Percentiles rank a stretch among this genome's conserved stretches.
These are phyloP conservation scores for Kingdonia uniflora DNA, from an alignment of 164 flowering plant genomes.

Conservation along the genomic window DNA sequence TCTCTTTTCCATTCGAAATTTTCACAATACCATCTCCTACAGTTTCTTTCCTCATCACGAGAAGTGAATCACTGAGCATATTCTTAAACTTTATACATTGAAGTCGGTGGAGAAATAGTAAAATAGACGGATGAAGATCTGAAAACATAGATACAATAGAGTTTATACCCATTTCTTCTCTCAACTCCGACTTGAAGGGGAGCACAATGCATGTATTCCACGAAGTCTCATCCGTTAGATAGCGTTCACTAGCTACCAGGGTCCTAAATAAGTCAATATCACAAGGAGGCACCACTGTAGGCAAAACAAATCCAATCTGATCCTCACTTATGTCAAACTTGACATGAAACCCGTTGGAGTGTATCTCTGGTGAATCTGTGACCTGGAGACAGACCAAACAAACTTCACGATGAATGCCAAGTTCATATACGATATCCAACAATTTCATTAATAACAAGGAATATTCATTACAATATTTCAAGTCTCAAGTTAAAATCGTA, in stretches of 20 bases:
- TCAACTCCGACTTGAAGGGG: constrained; percentile 54
- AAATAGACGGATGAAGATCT: constrained; percentile 90
- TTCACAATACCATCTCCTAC: constrained; percentile 60
- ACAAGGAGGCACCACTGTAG: constrained; percentile 67
- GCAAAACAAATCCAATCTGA: constrained; percentile 92
- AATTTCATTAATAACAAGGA: constrained; percentile 4
- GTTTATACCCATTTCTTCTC: constrained; percentile 34
- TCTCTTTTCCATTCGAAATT: constrained; percentile 66
- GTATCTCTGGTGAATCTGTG: constrained; percentile 97
- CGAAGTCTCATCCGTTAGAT: constrained; percentile 19
- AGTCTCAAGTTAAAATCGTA: no score
- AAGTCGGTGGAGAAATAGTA: constrained; percentile 90
- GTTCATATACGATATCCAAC: neutral
- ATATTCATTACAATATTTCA: neutral
- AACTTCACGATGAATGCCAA: constrained; percentile 4
- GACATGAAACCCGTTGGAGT: constrained; percentile 94
- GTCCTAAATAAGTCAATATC: constrained; percentile 30
- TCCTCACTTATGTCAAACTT: constrained; percentile 90
- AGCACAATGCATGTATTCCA: constrained; percentile 94
- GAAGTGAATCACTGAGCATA: constrained; percentile 41
- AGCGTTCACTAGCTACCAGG: constrained; percentile 27
- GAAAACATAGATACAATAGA: constrained; percentile 64
- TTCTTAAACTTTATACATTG: constrained; percentile 64
- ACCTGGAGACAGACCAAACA: constrained; percentile 40
- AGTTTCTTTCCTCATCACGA: constrained; percentile 67